Evolutionary conservation across 352 stramenopile species (phyloP), one percentile per base, ranked within the genome.

Genomic region (Globisporangium cederbergense): DNA sequence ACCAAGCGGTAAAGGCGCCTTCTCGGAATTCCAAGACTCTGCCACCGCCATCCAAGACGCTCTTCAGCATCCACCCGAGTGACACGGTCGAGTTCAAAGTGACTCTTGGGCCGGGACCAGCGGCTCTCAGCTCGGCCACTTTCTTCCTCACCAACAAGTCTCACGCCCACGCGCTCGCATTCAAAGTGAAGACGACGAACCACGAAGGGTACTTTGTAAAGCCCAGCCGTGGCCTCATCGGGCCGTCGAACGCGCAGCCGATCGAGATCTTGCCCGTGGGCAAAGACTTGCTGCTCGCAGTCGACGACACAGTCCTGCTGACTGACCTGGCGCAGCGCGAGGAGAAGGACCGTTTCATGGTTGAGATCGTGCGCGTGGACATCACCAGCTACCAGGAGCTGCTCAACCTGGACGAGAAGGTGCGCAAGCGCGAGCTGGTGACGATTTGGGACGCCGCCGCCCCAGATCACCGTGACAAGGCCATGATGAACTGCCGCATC

Each of bases 111-210:
- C 69, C 46, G 61, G 50, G 22, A 74, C 67, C 42, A 4, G 42
- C 50, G 13, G n/a, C n/a, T 10, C 55, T 64, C 40, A 52, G 9
- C 10, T 25, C 63, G 7, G 57, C 64, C 8, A 80, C 79, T 30
- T 77, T 89, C 16, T 89, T 83, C 60, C 72, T 93, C 30, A 77
- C 84, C 2, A 93, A 93, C 58, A 68, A 66, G 5, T 80, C 80
- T 34, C 76, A 75, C 16, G 67, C 60, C 13, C 67, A 78, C 34
- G 86, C 80, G 25, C 69, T 94, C 3, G 74, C 69, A 11, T 94
- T 90, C 57, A 92, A 91, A 60, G 74, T 94, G 62, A 89, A 88
- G 66, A 94, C 83, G 18, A 90, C 85, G 8, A 91, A 94, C 68
- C 81, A 88, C 51, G 76, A 72, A 3, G 83, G 79, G 2, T 94